Percentiles rank a stretch among this genome's conserved stretches.
phyloP scores from a whole-genome alignment of 495 filamentous ascomycete species.

The Aspergillus panamensis region DNA sequence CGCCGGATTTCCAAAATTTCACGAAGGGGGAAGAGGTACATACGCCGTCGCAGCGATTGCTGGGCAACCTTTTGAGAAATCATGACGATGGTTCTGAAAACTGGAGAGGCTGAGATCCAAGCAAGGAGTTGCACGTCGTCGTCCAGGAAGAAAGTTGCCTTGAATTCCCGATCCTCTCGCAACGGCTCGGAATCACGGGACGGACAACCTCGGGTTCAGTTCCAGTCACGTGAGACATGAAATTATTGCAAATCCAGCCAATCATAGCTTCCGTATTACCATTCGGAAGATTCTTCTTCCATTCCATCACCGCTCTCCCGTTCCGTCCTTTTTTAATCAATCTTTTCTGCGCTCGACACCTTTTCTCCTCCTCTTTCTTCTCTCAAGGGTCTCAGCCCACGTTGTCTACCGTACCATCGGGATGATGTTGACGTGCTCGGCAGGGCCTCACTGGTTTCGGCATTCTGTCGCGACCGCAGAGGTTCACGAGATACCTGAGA shows the following conservation, averaged over 20 bases:
- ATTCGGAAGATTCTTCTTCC: constrained; percentile 41
- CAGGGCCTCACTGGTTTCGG: constrained; percentile 44
- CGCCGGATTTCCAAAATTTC: constrained; percentile 18
- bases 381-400: constrained; percentile 48
- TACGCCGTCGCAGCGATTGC: constrained; percentile 68
- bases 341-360: constrained; percentile 4
- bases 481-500: constrained; percentile 43
- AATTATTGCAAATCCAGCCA: constrained; percentile 24
- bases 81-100: constrained; percentile 46
- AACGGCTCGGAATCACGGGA: constrained; percentile 37
- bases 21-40: constrained; percentile 23
- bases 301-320: constrained; percentile 16
- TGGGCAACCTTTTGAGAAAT: constrained; percentile 62
- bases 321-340: constrained; percentile 16
- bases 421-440: constrained; percentile 45
- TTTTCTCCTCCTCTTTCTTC: constrained; percentile 27
- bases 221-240: constrained; percentile 32
- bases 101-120: constrained; percentile 12
- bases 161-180: constrained; percentile 26
- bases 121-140: constrained; percentile 17
- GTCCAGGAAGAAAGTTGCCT: constrained; percentile 25
- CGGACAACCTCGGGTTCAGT: constrained; percentile 46
- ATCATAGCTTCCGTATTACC: constrained; percentile 38
- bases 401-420: constrained; percentile 36
- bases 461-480: constrained; percentile 48